Conservation (phyloP, 805 yeast genomes). For the Lipomyces sp. region DNA sequence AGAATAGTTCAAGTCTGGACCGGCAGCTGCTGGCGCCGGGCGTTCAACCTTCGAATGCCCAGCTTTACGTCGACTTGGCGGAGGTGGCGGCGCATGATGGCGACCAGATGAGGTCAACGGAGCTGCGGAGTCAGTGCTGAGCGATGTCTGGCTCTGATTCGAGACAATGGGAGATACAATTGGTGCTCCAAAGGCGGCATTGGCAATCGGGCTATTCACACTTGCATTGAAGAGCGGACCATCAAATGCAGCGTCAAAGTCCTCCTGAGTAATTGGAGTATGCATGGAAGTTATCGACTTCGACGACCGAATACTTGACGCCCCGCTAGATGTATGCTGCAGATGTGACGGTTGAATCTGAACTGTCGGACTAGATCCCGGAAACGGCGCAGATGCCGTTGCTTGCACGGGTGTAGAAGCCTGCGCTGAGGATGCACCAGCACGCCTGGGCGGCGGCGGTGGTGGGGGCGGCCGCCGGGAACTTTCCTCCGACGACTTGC, state of each 20-base stretch:
- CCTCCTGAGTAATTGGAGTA: too few species aligned
- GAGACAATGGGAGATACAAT: too few species aligned
- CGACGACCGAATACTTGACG: too few species aligned
- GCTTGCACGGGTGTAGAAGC: background rate
- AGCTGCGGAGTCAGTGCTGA: too few species aligned
- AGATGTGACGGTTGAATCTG: slow-evolving; percentile 9
- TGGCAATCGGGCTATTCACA: too few species aligned
- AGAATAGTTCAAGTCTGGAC: background rate
- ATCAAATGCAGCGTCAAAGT: background rate
- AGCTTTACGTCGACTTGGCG: slow-evolving; percentile 18
- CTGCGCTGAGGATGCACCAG: background rate
- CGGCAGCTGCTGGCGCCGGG: background rate
- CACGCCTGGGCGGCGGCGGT: slow-evolving; percentile 22
- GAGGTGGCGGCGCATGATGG: slow-evolving; percentile 20
- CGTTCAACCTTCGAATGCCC: slow-evolving; percentile 1
- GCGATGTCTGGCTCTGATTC: too few species aligned
- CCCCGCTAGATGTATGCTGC: background rate
- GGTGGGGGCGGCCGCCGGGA: slow-evolving; percentile 23
- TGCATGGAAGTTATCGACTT: too few species aligned
- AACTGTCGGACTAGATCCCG: too few species aligned
- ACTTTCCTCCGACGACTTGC: slow-evolving; percentile 4
- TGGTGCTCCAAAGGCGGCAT: too few species aligned
- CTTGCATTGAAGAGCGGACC: background rate
- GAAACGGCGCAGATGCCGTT: too few species aligned
- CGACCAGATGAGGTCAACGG: background rate